phyloP scores from a whole-genome alignment of 306 rosid genomes.

The Mimosa bimucronata region DNA sequence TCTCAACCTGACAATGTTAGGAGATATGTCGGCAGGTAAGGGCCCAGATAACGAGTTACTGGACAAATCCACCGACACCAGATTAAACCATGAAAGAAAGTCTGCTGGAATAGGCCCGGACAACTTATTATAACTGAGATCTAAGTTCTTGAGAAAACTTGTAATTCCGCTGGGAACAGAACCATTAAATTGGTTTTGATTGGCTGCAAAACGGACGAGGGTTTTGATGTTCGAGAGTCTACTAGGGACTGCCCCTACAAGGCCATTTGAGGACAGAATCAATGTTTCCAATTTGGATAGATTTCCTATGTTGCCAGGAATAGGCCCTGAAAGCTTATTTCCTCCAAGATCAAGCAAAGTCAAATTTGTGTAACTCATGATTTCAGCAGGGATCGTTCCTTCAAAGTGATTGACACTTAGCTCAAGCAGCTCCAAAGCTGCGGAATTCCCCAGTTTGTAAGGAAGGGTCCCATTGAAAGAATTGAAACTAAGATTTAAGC shows the following conservation, averaged over 20 bases:
- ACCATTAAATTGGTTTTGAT: conserved; percentile 53
- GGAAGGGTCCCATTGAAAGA: conserved; percentile 43
- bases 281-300: conserved; percentile 63
- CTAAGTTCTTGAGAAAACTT: conserved; percentile 50
- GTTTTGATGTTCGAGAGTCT: conserved; percentile 41
- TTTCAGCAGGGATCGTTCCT: conserved; percentile 53
- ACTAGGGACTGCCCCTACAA: conserved; percentile 56
- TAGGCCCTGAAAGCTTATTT: conserved; percentile 42
- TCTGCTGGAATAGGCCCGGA: conserved; percentile 54
- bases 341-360: conserved; percentile 48
- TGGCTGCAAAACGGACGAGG: conserved; percentile 73
- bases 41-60: conserved; percentile 48
- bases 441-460: conserved; percentile 52
- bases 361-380: conserved; percentile 50
- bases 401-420: conserved; percentile 46
- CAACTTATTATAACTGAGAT: conserved; percentile 61
- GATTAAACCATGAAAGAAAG: conserved; percentile 48
- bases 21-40: conserved; percentile 53
- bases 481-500: conserved; percentile 57
- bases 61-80: conserved; percentile 69
- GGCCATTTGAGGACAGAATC: conserved; percentile 60
- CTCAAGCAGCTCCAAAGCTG: conserved; percentile 59
- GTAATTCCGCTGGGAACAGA: conserved; percentile 59
- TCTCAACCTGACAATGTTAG: conserved; percentile 65
- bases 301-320: conserved; percentile 52